Conservation (phyloP, 1,284 basidiomycete genomes). For the Rhodotorula sp. region DNA sequence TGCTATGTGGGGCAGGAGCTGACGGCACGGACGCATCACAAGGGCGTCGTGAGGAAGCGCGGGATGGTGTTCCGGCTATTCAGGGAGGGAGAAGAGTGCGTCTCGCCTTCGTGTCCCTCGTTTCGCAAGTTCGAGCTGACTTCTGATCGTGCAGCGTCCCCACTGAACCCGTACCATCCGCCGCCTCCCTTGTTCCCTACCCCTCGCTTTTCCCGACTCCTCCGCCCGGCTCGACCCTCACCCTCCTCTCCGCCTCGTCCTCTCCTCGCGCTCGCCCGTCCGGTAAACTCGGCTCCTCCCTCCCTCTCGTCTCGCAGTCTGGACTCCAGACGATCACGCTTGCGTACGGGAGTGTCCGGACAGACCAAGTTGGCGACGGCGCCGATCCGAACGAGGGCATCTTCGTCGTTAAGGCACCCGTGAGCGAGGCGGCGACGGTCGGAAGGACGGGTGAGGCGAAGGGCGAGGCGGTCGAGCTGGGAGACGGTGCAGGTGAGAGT, state of each 20-base stretch:
- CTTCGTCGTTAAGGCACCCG: constrained; percentile 27
- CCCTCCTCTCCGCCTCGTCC: constrained; percentile 12
- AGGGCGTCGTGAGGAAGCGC: constrained; percentile 86
- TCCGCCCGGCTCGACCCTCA: constrained; percentile 30
- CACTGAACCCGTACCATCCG: constrained; percentile 17
- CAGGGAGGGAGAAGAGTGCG: constrained; percentile 38
- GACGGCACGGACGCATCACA: constrained; percentile 94
- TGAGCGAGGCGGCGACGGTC: constrained; percentile 8
- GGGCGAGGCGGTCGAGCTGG: background rate
- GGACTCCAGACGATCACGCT: constrained; percentile 29
- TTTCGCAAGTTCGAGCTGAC: background rate
- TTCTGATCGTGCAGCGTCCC: constrained; percentile 22
- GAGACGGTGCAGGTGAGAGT: constrained; percentile 25
- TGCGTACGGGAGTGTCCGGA: constrained; percentile 37
- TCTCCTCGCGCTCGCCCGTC: constrained; percentile 31
- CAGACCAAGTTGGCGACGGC: constrained; percentile 34
- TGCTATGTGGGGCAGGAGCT: constrained; percentile 98
- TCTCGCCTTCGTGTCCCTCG: background rate
- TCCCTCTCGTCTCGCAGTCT: constrained; percentile 26
- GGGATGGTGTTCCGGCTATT: constrained; percentile 70
- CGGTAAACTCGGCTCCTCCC: constrained; percentile 40
- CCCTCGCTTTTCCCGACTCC: constrained; percentile 33
- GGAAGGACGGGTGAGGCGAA: background rate
- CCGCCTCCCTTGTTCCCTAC: constrained; percentile 23
- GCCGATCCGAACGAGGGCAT: constrained; percentile 15